Percentiles rank a stretch among this genome's conserved stretches.
These are phyloP conservation scores for Tolypocladium sp. DNA, from an alignment of 2,329 filamentous ascomycete genomes.

Conservation along the genomic window DNA sequence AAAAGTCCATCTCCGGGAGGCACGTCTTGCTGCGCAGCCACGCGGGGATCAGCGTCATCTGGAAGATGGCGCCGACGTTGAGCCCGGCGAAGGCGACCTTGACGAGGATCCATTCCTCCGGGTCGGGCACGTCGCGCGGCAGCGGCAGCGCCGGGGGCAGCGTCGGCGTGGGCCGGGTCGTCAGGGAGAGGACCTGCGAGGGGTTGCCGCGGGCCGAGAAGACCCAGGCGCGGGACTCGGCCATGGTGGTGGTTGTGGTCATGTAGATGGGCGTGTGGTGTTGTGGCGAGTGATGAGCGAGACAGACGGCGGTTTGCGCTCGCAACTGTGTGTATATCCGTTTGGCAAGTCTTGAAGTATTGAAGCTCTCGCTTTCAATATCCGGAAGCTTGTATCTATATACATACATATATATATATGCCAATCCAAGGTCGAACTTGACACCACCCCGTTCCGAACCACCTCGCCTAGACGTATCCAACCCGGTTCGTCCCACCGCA, in stretches of 20 bases:
- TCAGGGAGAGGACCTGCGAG: slow-evolving; percentile 15
- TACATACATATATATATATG: too few relatives aligned
- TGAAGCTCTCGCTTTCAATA: too few relatives aligned
- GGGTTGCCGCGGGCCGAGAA: slow-evolving; percentile 18
- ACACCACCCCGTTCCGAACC: too few relatives aligned
- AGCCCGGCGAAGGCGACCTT: slow-evolving; percentile 33
- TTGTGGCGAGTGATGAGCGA: background rate
- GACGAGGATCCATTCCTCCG: slow-evolving; percentile 28
- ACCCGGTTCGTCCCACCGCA: background rate
- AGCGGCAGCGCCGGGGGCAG: slow-evolving; percentile 17
- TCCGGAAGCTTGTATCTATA: too few relatives aligned
- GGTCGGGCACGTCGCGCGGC: slow-evolving; percentile 14
- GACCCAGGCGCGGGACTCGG: slow-evolving; percentile 12
- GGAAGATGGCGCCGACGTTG: slow-evolving; percentile 32
- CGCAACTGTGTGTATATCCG: too few relatives aligned
- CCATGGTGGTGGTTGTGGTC: background rate
- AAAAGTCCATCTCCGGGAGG: slow-evolving; percentile 34
- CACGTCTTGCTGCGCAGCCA: slow-evolving; percentile 23
- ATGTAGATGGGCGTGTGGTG: background rate
- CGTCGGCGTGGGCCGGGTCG: slow-evolving; percentile 10
- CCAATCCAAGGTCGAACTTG: too few relatives aligned
- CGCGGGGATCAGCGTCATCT: slow-evolving; percentile 29
- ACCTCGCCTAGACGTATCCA: too few relatives aligned
- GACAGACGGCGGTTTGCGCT: too few relatives aligned
- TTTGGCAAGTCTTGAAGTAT: too few relatives aligned